phyloP scores from a whole-genome alignment of 2,329 filamentous ascomycete species.

The Teratosphaeria epicoccoides region DNA sequence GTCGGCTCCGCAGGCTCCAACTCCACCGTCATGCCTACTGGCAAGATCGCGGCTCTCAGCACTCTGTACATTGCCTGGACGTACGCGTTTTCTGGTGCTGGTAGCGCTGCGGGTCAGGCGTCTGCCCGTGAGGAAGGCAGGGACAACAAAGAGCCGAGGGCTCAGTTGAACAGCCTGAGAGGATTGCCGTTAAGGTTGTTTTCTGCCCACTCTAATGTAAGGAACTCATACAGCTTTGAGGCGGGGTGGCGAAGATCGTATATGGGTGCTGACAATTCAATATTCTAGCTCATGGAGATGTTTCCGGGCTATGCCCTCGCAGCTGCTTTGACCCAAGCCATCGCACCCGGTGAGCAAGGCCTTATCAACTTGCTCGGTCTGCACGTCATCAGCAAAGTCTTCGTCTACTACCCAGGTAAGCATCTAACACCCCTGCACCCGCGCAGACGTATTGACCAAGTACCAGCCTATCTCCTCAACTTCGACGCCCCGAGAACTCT shows the following conservation, averaged over 20 bases:
- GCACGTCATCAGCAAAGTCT: conserved; percentile 21
- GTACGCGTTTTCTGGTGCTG: conserved; percentile 20
- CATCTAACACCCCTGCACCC: no score
- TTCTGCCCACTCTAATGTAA: conserved; percentile 17
- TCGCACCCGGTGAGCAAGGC: conserved; percentile 18
- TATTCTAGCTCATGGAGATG: conserved; percentile 5
- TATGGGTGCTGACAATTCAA: not conserved
- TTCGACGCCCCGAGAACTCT: conserved; percentile 11
- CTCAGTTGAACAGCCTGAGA: conserved; percentile 11
- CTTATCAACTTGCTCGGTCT: conserved; percentile 22
- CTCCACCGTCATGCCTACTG: conserved; percentile 10
- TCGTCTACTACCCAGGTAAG: conserved; percentile 12
- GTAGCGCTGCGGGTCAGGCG: conserved; percentile 15
- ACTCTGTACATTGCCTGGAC: conserved; percentile 19
- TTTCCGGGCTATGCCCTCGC: conserved; percentile 19
- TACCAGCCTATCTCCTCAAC: conserved; percentile 20
- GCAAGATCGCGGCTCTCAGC: conserved; percentile 21
- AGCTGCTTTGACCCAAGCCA: conserved; percentile 20
- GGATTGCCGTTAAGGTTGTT: conserved; percentile 20
- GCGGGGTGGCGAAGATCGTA: not conserved
- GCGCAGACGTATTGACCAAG: no score
- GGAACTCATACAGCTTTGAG: not conserved
- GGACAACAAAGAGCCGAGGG: conserved; percentile 19
- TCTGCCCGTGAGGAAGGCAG: conserved; percentile 15
- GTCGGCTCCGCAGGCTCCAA: conserved; percentile 14